Evolutionary conservation across 31 red algal genomes (phyloP).

Genomic region (Endocladia muricata): DNA sequence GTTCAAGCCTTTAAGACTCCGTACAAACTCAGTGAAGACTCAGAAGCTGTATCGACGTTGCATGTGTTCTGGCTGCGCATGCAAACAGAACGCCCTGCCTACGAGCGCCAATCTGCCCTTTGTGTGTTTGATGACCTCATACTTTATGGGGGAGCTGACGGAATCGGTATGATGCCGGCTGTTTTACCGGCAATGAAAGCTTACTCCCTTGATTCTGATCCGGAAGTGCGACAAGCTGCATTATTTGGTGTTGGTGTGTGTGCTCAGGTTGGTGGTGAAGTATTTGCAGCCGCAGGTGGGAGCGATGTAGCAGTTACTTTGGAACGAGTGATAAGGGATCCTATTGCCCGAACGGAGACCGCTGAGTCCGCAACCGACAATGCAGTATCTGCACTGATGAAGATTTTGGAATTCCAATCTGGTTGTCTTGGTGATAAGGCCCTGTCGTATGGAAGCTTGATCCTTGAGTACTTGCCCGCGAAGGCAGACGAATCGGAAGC

Average conservation of each 20-base stretch:
- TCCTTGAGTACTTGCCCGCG: slow-evolving; percentile 79
- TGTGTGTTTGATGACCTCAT: slow-evolving; percentile 92
- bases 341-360: slow-evolving; percentile 45
- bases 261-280: slow-evolving; percentile 75
- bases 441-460: slow-evolving; percentile 37
- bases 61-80: slow-evolving; percentile 74
- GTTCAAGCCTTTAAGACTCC: slow-evolving; percentile 60
- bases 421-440: slow-evolving; percentile 38
- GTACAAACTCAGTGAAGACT: slow-evolving; percentile 38
- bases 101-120: slow-evolving; percentile 80
- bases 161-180: slow-evolving; percentile 40
- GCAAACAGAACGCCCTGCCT: slow-evolving; percentile 36
- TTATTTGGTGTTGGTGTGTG: slow-evolving; percentile 88
- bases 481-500: slow-evolving; percentile 79
- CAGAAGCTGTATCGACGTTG: slow-evolving; percentile 49
- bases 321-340: slow-evolving; percentile 64
- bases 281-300: slow-evolving; percentile 39
- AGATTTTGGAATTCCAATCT: slow-evolving; percentile 75
- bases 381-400: slow-evolving; percentile 76
- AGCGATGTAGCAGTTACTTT: slow-evolving; percentile 27
- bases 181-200: slow-evolving; percentile 70
- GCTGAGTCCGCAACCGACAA: slow-evolving; percentile 77
- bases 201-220: slow-evolving; percentile 70
- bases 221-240: slow-evolving; percentile 87
- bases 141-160: slow-evolving; percentile 73